Conservation (phyloP, 768 basidiomycete genomes). For the Panaeolus papilionaceus region DNA sequence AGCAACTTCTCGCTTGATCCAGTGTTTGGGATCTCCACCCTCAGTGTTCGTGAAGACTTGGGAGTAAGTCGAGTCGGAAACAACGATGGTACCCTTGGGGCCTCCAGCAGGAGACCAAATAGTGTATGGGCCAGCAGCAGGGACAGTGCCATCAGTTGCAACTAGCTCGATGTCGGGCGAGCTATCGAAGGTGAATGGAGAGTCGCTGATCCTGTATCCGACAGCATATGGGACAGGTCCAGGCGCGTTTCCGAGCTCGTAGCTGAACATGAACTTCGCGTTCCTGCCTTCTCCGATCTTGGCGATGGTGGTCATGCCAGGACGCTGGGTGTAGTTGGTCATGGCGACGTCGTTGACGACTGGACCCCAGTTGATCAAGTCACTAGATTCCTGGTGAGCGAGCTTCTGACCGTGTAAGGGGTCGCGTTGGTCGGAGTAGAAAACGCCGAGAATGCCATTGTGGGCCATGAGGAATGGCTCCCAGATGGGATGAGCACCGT, state of each 20-base stretch:
- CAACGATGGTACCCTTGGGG: neutral
- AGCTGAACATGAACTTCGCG: slow-evolving; percentile 10
- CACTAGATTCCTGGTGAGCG: neutral
- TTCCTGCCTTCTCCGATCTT: slow-evolving; percentile 4
- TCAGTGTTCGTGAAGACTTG: neutral
- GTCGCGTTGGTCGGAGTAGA: slow-evolving; percentile 8
- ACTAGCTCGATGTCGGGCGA: neutral
- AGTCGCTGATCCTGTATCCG: slow-evolving; percentile 8
- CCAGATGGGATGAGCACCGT: slow-evolving; percentile 7
- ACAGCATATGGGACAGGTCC: slow-evolving; percentile 6
- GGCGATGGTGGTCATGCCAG: slow-evolving; percentile 9
- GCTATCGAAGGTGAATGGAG: slow-evolving; percentile 8
- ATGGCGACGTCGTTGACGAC: neutral
- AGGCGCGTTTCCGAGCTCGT: neutral
- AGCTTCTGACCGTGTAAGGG: neutral
- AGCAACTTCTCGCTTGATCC: slow-evolving; percentile 5
- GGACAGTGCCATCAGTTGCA: slow-evolving; percentile 9
- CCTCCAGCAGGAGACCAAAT: slow-evolving; percentile 9
- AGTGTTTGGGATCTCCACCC: slow-evolving; percentile 5
- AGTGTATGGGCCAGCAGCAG: slow-evolving; percentile 4
- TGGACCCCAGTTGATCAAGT: slow-evolving; percentile 5
- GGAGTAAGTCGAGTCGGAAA: slow-evolving; percentile 6
- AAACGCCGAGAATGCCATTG: neutral
- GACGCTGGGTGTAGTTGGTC: slow-evolving; percentile 4
- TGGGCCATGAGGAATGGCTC: neutral